Evolutionary conservation across 805 yeast genomes (phyloP), one percentile per base, ranked within the genome.

Genomic region (Kluyveromyces nonfermentans): DNA sequence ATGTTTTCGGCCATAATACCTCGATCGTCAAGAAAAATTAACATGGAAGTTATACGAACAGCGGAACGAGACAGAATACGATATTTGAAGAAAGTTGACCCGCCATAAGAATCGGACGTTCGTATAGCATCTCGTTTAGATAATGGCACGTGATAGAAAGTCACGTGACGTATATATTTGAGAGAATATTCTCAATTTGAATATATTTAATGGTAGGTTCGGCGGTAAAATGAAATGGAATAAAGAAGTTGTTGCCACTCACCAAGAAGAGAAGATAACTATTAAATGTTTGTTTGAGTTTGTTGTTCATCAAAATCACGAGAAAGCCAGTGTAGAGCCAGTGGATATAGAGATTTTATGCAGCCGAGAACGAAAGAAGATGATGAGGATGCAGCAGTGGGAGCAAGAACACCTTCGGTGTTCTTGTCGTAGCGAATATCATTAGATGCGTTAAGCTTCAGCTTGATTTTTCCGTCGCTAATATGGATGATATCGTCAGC

Each of bases 401-500:
- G 30, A 14, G 44, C 46, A 9, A 48, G 46, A 17, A 42, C 35
- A 30, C 32, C 41, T 22, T 31, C 35, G 37, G 53, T 38, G 21
- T 55, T 53, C 18, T 54, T 50, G 12, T 49, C 48, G 44, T 63
- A 71, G 15, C 54, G 49, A 14, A 71, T 56, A 34, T 69, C 68
- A 8, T 52, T 40, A 1, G 56, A 53, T 43, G 55, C 64, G n/a
- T 64, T 57, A 30, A 66, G 45, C 33, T 60, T 66, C 19, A 60
- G 57, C 8, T 70, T 50, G 7, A 77, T 71, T 19, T 63, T 59
- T 1, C 97, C 97, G 42, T 77, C 74, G 52, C 75, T 78, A 50
- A 93, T 68, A 62, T 93, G 98, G 12, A 81, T 71, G 7, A 93
- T 69, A 42, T 83, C 71, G 33, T 94, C 84, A 22, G 97, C 95